phyloP scores from a whole-genome alignment of 129 eudicot species.

The Lactuca saligna region DNA sequence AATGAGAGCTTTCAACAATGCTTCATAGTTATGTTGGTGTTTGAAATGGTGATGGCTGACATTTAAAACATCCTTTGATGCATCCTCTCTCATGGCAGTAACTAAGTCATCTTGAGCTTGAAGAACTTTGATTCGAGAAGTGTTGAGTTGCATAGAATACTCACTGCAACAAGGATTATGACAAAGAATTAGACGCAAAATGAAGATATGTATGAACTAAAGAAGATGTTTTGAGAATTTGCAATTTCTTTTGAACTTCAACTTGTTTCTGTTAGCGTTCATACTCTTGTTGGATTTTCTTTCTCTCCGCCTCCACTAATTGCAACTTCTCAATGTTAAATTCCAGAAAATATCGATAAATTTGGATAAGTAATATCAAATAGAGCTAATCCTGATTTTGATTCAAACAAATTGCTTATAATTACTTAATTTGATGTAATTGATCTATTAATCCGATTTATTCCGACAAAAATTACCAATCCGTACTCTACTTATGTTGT shows the following conservation, averaged over 20 bases:
- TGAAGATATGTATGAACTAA: not conserved
- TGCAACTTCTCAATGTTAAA: conserved; percentile 24
- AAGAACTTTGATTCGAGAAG: conserved; percentile 95
- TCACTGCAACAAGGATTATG: conserved; percentile 52
- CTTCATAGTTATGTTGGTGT: conserved; percentile 47
- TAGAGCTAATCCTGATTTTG: no score
- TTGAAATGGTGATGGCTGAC: conserved; percentile 44
- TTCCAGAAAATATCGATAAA: not conserved
- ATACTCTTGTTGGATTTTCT: conserved; percentile 91
- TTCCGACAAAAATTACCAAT: no score
- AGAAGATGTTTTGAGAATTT: conserved; percentile 15
- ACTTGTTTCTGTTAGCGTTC: conserved; percentile 97
- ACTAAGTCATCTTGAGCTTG: conserved; percentile 99
- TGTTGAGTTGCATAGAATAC: conserved; percentile 96
- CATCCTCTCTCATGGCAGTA: conserved; percentile 80
- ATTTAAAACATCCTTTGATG: conserved; percentile 63
- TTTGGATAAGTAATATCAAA: no score
- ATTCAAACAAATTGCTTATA: no score
- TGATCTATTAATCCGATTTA: no score
- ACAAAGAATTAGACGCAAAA: conserved; percentile 7
- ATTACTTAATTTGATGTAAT: no score
- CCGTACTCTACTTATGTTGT: no score
- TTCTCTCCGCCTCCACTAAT: conserved; percentile 91
- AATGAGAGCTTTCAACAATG: conserved; percentile 53
- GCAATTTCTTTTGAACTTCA: conserved; percentile 83